A percentile compares a stretch with the other conserved stretches of the same genome.
Conservation (phyloP, 805 yeast genomes). For the Lachancea fermentati region DNA sequence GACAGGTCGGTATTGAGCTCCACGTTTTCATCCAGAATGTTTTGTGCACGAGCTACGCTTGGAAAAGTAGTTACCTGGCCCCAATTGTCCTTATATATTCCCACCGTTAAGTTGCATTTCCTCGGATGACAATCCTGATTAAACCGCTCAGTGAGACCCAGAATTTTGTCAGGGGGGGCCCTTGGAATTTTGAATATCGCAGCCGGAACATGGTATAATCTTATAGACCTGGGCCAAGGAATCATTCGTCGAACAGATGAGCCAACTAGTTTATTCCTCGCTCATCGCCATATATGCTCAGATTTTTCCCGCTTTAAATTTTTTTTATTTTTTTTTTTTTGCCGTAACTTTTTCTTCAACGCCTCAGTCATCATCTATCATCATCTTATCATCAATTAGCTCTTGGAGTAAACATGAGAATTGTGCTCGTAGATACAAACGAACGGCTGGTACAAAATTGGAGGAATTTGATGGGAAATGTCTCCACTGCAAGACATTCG, state of each 20-base stretch:
- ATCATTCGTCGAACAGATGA: not conserved
- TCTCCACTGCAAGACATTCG: not conserved
- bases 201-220: constrained; percentile 1
- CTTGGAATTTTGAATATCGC: constrained; percentile 31
- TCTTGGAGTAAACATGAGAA: constrained; percentile 2
- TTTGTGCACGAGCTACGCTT: constrained; percentile 27
- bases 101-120: constrained; percentile 47
- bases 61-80: constrained; percentile 48
- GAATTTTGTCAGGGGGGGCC: constrained; percentile 84
- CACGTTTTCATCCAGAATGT: constrained; percentile 36
- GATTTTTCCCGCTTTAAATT: not conserved
- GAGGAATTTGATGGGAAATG: constrained; percentile 1
- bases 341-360: not conserved
- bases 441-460: constrained; percentile 5
- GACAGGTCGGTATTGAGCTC: constrained; percentile 59
- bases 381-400: no score
- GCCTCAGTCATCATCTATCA: not conserved
- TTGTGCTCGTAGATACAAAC: constrained; percentile 8
- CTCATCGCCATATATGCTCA: not conserved
- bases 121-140: constrained; percentile 54
- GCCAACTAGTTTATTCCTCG: not conserved
- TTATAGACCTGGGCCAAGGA: not conserved
- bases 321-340: not conserved
- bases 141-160: constrained; percentile 73
- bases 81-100: constrained; percentile 78